These are phyloP conservation scores for Esteya vermicola DNA, from an alignment of 2,329 filamentous ascomycete species.

Conservation along the genomic window DNA sequence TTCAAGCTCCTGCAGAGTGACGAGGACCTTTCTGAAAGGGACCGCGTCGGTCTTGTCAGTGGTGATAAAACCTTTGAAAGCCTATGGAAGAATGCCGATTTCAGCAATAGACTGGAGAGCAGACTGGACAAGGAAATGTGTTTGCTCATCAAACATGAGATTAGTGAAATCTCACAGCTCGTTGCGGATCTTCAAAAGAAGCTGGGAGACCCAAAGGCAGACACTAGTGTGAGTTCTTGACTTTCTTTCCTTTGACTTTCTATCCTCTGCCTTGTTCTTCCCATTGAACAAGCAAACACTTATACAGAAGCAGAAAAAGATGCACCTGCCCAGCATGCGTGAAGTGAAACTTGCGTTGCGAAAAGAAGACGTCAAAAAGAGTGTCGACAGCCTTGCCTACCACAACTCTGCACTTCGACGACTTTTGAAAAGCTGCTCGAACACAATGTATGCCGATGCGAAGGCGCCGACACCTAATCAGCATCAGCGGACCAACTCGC, in stretches of 20 bases:
- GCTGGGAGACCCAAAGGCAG: conserved; percentile 3
- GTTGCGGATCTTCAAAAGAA: conserved; percentile 1
- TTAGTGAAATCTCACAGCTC: conserved; percentile 6
- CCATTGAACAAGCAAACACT: too few species aligned
- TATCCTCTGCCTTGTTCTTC: too few species aligned
- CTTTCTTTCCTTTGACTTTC: too few species aligned
- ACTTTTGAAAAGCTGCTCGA: conserved; percentile 7
- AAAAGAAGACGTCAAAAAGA: conserved; percentile 6
- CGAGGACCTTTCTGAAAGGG: conserved; percentile 8
- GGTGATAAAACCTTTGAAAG: conserved; percentile 6
- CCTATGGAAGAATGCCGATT: conserved; percentile 8
- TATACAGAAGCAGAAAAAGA: neutral
- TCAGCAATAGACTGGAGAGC: conserved; percentile 7
- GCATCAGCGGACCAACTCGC: neutral
- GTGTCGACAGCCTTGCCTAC: conserved; percentile 1
- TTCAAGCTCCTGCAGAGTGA: conserved; percentile 8
- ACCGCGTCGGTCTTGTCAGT: conserved; percentile 6
- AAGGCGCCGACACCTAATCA: neutral
- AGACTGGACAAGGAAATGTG: conserved; percentile 7
- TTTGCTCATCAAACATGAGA: conserved; percentile 5
- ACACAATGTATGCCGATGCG: conserved; percentile 5
- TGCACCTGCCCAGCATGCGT: neutral
- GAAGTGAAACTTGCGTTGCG: conserved; percentile 6
- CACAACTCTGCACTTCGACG: conserved; percentile 5
- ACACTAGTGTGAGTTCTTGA: neutral